A percentile compares a stretch with the other conserved stretches of the same genome.
Evolutionary conservation across 2,329 filamentous ascomycete genomes (phyloP).

Genomic region (Xylariaceae sp.): DNA sequence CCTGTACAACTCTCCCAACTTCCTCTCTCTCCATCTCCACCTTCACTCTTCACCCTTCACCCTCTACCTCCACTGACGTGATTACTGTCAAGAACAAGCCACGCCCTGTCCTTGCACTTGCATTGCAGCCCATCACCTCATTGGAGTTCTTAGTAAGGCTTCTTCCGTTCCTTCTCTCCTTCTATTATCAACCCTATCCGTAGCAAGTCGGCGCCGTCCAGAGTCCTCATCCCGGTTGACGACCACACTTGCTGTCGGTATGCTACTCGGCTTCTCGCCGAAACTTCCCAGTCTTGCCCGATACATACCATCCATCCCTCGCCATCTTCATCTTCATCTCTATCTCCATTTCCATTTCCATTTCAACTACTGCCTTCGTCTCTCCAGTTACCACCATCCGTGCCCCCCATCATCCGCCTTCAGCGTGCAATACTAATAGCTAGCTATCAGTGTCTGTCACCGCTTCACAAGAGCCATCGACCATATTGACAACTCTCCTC

Average conservation of each 20-base stretch:
- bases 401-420: not conserved
- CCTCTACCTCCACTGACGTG: not conserved
- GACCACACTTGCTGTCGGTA: not conserved
- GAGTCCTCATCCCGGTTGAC: not conserved
- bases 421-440: constrained; percentile 1
- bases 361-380: no score
- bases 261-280: not conserved
- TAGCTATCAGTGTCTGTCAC: not conserved
- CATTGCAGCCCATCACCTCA: not conserved
- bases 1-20: no score
- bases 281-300: not conserved
- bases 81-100: not conserved
- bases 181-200: not conserved
- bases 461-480: not conserved
- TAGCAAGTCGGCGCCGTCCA: not conserved
- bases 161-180: not conserved
- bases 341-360: no score
- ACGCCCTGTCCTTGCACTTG: constrained; percentile 2
- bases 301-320: not conserved
- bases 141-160: constrained; percentile 5
- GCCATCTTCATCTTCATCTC: not conserved
- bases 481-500: no score
- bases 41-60: not conserved
- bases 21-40: not conserved
- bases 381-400: not conserved